Evolutionary conservation across 2,329 filamentous ascomycete species (phyloP).

Genomic region (Pseudofabraea citricarpa): DNA sequence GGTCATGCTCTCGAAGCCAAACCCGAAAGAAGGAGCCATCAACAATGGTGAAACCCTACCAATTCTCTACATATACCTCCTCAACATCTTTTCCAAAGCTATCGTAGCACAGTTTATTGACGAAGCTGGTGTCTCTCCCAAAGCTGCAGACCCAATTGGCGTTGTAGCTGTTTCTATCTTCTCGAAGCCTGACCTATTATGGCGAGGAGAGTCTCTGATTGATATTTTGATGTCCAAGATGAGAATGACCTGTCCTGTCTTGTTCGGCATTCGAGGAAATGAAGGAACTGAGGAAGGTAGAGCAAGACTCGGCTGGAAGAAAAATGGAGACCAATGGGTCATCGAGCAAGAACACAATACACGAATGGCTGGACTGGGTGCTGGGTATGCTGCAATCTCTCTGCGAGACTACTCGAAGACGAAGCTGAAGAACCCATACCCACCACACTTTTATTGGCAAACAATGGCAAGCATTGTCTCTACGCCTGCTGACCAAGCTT

Average conservation of each 20-base stretch:
- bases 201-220: slow-evolving; percentile 63
- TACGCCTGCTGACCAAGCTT: slow-evolving; percentile 61
- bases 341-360: slow-evolving; percentile 71
- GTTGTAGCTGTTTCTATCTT: slow-evolving; percentile 72
- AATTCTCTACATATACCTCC: slow-evolving; percentile 65
- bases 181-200: slow-evolving; percentile 60
- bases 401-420: slow-evolving; percentile 76
- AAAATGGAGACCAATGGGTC: slow-evolving; percentile 47
- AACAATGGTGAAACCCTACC: slow-evolving; percentile 53
- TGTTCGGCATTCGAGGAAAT: slow-evolving; percentile 77
- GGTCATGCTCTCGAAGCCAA: slow-evolving; percentile 44
- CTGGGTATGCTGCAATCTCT: slow-evolving; percentile 78
- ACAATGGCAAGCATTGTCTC: slow-evolving; percentile 73
- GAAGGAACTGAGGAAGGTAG: slow-evolving; percentile 69
- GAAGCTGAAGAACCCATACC: slow-evolving; percentile 65
- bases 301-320: slow-evolving; percentile 67
- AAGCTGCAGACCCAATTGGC: slow-evolving; percentile 73
- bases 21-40: slow-evolving; percentile 42
- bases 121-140: slow-evolving; percentile 59
- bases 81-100: slow-evolving; percentile 72
- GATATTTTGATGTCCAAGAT: slow-evolving; percentile 88
- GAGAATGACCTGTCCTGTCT: slow-evolving; percentile 71
- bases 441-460: slow-evolving; percentile 77
- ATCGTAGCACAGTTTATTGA: slow-evolving; percentile 66
- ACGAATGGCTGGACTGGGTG: slow-evolving; percentile 77